Conservation (phyloP, 2,329 filamentous ascomycete species). For the Monilinia laxa region DNA sequence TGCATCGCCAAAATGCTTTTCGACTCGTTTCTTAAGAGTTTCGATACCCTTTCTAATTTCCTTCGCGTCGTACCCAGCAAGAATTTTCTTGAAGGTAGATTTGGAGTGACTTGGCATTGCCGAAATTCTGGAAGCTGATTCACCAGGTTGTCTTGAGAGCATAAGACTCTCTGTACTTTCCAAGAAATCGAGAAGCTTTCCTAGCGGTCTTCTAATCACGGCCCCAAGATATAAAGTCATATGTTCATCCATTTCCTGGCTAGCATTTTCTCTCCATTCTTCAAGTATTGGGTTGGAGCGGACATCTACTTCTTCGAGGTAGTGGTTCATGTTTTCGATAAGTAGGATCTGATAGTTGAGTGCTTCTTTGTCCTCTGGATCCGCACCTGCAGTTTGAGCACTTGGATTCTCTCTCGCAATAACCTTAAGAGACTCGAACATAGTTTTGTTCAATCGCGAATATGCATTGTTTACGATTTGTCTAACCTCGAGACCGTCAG, state of each 20-base stretch:
- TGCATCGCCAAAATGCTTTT: conserved; percentile 94
- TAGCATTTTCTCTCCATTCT: conserved; percentile 78
- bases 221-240: conserved; percentile 83
- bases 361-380: conserved; percentile 90
- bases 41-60: conserved; percentile 91
- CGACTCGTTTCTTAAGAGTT: conserved; percentile 82
- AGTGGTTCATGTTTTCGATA: conserved; percentile 99
- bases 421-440: conserved; percentile 96
- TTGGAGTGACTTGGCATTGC: conserved; percentile 81
- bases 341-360: conserved; percentile 96
- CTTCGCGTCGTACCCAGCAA: conserved; percentile 76
- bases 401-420: conserved; percentile 74
- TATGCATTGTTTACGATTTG: conserved; percentile 84
- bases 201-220: conserved; percentile 84
- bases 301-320: conserved; percentile 84
- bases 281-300: conserved; percentile 72
- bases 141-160: conserved; percentile 57
- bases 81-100: conserved; percentile 79
- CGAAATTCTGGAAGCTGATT: conserved; percentile 64
- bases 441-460: conserved; percentile 82
- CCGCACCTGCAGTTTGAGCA: conserved; percentile 48
- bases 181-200: conserved; percentile 86
- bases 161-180: conserved; percentile 79
- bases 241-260: conserved; percentile 79
- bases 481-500: conserved; percentile 65